phyloP scores from a whole-genome alignment of 2,329 filamentous ascomycete genomes.

The Annulohypoxylon truncatum region DNA sequence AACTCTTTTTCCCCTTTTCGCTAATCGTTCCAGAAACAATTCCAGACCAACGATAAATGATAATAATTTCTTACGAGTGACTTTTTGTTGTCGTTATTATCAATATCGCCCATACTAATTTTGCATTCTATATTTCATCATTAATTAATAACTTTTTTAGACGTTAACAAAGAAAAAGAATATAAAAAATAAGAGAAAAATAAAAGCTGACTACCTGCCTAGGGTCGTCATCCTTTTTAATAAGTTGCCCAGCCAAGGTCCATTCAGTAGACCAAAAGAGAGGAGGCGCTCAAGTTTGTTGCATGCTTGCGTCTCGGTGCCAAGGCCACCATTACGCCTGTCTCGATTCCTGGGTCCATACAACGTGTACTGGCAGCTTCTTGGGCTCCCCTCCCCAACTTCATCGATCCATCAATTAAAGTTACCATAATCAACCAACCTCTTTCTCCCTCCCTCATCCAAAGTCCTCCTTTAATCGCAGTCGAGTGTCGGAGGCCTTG shows the following conservation, averaged over 20 bases:
- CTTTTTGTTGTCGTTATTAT: background rate
- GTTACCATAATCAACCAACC: constrained; percentile 30
- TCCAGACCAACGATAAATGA: constrained; percentile 4
- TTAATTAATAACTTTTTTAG: constrained; percentile 1
- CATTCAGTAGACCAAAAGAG: background rate
- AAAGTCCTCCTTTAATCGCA: constrained; percentile 19
- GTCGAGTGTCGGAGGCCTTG: constrained; percentile 17
- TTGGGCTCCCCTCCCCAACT: constrained; percentile 36
- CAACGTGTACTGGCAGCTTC: constrained; percentile 31
- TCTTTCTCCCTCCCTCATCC: constrained; percentile 5
- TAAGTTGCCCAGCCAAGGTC: constrained; percentile 1
- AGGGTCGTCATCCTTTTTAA: background rate
- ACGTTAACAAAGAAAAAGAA: background rate
- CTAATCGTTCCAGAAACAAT: constrained; percentile 12
- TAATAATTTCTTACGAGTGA: constrained; percentile 5
- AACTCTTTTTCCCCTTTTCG: constrained; percentile 17
- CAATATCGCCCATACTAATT: background rate
- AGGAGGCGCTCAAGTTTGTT: background rate
- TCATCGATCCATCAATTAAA: constrained; percentile 35
- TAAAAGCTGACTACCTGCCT: background rate
- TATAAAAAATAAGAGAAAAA: background rate
- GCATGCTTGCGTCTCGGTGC: constrained; percentile 22
- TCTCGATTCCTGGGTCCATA: constrained; percentile 19
- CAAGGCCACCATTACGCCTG: constrained; percentile 36
- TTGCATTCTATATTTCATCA: background rate